Base-by-base conservation (phyloP, 208 protist genomes). In the Acanthamoeba healyi region DNA sequence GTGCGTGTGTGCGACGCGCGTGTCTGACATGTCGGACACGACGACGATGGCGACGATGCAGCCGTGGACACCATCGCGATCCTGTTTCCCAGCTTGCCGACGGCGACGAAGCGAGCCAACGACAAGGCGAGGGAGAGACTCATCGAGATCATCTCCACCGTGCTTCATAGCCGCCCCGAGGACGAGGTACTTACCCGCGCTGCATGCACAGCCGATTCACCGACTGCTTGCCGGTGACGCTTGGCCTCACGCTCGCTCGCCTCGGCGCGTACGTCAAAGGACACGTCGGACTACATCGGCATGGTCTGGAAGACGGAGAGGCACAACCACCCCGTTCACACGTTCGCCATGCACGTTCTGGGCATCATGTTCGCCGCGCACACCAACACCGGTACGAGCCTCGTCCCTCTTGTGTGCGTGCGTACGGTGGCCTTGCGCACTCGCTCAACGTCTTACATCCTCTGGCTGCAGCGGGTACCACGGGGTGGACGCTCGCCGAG, bases 311-410 rank as follows among this genome's bases (percentile, higher is more conserved):
- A 40, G 26, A 29, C 19, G 9, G 84, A 91, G 36, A 29, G 26
- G 24, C 34, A 91, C 14, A 91, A 91, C 54, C 56, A 91, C 36
- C 4, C 4, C 38, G 7, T 72, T 22, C 19, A 10, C 26, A 26
- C 38, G 15, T 91, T 91, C 22, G 34, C 54, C 61, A 63, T 72
- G 22, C 84, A 91, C 40, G 84, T 24, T 3, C 61, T 91, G 17
- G 56, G 54, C 6, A 26, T 91, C 22, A 40, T 91, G 34, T 91
- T 91, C 19, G 84, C 84, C 9, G 84, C 84, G 26, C 84, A 91
- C 40, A 91, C 84, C 51, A 91, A 91, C 61, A 91, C 84, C 5
- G 34, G 84, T 91, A 74, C 51, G 54, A 2, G 44, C 29, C 17
- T 15, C 44, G 40, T 44, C 49, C 34, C 26, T 40, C n/a, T 2